Conservation (phyloP, 345 rosid genomes). For the Trapa incisa region DNA sequence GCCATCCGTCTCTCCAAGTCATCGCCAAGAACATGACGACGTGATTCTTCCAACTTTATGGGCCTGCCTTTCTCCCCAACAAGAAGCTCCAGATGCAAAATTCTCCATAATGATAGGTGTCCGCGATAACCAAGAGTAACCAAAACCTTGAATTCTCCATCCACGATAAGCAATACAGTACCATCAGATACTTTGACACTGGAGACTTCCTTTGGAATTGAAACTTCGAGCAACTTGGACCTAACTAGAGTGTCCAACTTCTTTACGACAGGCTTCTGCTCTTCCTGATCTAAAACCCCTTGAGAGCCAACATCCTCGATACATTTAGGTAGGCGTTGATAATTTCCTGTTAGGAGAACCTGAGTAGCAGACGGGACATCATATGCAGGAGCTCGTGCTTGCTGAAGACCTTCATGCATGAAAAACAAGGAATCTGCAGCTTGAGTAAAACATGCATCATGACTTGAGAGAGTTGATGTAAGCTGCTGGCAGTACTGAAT, state of each 20-base stretch:
- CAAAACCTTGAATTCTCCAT: conserved; percentile 88
- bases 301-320: conserved; percentile 82
- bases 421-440: conserved; percentile 88
- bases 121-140: conserved; percentile 99
- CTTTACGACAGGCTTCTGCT: conserved; percentile 77
- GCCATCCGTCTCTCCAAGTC: conserved; percentile 97
- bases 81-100: conserved; percentile 88
- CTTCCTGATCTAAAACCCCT: conserved; percentile 50
- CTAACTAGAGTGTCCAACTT: conserved; percentile 86
- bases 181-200: conserved; percentile 84
- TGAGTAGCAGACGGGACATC: conserved; percentile 95
- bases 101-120: conserved; percentile 89
- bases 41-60: conserved; percentile 59
- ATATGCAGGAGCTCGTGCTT: conserved; percentile 95
- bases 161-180: conserved; percentile 54
- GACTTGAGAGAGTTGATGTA: conserved; percentile 72
- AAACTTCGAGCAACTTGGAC: conserved; percentile 72
- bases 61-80: conserved; percentile 85
- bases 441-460: conserved; percentile 84
- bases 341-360: conserved; percentile 74
- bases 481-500: conserved; percentile 82
- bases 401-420: conserved; percentile 96
- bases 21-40: conserved; percentile 81
- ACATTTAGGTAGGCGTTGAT: conserved; percentile 84
- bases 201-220: conserved; percentile 73